phyloP scores from a whole-genome alignment of 2,329 filamentous ascomycete species.

The Colletotrichum melonis region DNA sequence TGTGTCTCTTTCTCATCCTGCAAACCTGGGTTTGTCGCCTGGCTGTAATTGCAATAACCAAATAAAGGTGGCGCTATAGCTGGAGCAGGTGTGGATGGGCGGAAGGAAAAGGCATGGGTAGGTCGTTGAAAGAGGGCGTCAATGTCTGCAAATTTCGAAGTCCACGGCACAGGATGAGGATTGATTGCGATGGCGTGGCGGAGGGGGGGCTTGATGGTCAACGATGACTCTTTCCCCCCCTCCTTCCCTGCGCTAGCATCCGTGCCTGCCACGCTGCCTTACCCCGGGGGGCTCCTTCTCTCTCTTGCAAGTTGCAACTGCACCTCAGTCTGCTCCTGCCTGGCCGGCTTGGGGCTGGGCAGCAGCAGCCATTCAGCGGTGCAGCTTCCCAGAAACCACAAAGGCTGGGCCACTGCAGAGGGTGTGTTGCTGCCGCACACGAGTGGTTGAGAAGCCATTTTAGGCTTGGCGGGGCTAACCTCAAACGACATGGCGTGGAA shows the following conservation, averaged over 20 bases:
- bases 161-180: not conserved
- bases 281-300: not conserved
- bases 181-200: conserved; percentile 19
- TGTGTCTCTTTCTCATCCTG: not conserved
- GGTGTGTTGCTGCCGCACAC: conserved; percentile 28
- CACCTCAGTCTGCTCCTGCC: conserved; percentile 6
- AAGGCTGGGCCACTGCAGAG: conserved; percentile 23
- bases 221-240: conserved; percentile 6
- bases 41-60: not conserved
- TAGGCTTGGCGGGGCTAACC: conserved; percentile 18
- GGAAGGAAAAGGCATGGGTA: conserved; percentile 1
- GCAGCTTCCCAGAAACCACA: conserved; percentile 22
- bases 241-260: not conserved
- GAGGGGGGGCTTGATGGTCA: not conserved
- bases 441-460: conserved; percentile 23
- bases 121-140: not conserved
- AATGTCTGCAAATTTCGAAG: not conserved
- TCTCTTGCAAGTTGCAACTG: not conserved
- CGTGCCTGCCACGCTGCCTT: not conserved
- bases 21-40: not conserved
- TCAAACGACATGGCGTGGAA: not conserved
- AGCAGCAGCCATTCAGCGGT: conserved; percentile 23
- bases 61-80: not conserved
- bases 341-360: conserved; percentile 31
- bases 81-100: conserved; percentile 12